A percentile compares a stretch with the other conserved stretches of the same genome.
Evolutionary conservation across 495 filamentous ascomycete genomes (phyloP).

Genomic region (Neurospora sp.): DNA sequence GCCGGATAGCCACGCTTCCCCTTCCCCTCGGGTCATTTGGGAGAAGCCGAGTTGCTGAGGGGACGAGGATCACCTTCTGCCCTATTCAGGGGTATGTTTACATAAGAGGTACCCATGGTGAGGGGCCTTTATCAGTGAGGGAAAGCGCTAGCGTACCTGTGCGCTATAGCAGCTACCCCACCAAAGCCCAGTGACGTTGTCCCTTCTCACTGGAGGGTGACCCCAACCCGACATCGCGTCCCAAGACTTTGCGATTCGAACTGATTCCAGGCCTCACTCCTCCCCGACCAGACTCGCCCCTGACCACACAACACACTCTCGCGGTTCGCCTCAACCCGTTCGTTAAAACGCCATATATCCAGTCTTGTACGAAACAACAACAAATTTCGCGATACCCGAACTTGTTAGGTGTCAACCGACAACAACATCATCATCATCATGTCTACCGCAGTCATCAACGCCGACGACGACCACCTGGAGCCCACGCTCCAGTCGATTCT

Average conservation of each 20-base stretch:
- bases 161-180: not conserved
- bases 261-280: constrained; percentile 11
- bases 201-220: not conserved
- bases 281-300: not conserved
- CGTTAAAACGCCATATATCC: not conserved
- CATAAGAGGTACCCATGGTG: not conserved
- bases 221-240: not conserved
- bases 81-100: not conserved
- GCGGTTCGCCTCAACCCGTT: not conserved
- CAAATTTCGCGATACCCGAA: not conserved
- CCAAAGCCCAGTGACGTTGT: not conserved
- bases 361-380: not conserved
- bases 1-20: not conserved
- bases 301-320: not conserved
- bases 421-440: constrained; percentile 28
- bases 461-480: constrained; percentile 69
- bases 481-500: constrained; percentile 90
- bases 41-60: not conserved
- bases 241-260: constrained; percentile 19
- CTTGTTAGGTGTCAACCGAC: not conserved
- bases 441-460: constrained; percentile 55
- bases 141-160: not conserved
- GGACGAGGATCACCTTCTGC: not conserved
- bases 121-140: not conserved
- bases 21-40: not conserved